A percentile compares a stretch with the other conserved stretches of the same genome.
phyloP scores from a whole-genome alignment of 2,329 filamentous ascomycete genomes.

The Chaetoscypha palmicola region DNA sequence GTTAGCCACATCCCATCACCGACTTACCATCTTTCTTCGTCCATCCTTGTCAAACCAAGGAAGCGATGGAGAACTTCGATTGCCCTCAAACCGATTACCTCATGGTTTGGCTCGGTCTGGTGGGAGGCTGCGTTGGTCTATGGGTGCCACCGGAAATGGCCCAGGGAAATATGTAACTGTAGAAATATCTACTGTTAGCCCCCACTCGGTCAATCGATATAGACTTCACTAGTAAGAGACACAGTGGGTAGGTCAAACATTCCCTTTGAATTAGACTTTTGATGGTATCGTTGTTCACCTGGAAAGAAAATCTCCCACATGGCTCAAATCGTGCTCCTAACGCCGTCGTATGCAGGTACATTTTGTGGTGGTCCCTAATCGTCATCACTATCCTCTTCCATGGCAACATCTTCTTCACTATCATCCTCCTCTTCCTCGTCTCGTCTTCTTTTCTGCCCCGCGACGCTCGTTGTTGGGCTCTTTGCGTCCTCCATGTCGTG shows the following conservation, averaged over 20 bases:
- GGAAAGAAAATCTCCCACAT: not conserved
- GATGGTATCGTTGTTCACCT: constrained; percentile 10
- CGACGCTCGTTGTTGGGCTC: constrained; percentile 44
- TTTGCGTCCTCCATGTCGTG: constrained; percentile 44
- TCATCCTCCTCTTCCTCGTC: constrained; percentile 61
- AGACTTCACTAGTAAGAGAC: not conserved
- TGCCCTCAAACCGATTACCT: constrained; percentile 65
- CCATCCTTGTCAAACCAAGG: constrained; percentile 83
- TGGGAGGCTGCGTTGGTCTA: constrained; percentile 74
- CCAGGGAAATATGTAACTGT: not conserved
- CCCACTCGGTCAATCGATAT: not conserved
- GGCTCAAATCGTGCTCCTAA: constrained; percentile 18
- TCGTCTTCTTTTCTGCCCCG: constrained; percentile 62
- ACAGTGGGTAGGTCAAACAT: not conserved
- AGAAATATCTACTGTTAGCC: not conserved
- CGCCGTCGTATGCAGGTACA: constrained; percentile 18
- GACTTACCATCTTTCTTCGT: constrained; percentile 79
- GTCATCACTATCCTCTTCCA: constrained; percentile 51
- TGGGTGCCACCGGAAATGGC: constrained; percentile 67
- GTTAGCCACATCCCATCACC: constrained; percentile 61
- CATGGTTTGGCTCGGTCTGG: constrained; percentile 80
- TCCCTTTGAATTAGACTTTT: not conserved
- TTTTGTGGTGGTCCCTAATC: constrained; percentile 16
- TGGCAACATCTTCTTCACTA: constrained; percentile 60
- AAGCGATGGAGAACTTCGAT: constrained; percentile 62